Evolutionary conservation across 148 eudicot species (phyloP).

Genomic region (Heliamphora exappendiculata): DNA sequence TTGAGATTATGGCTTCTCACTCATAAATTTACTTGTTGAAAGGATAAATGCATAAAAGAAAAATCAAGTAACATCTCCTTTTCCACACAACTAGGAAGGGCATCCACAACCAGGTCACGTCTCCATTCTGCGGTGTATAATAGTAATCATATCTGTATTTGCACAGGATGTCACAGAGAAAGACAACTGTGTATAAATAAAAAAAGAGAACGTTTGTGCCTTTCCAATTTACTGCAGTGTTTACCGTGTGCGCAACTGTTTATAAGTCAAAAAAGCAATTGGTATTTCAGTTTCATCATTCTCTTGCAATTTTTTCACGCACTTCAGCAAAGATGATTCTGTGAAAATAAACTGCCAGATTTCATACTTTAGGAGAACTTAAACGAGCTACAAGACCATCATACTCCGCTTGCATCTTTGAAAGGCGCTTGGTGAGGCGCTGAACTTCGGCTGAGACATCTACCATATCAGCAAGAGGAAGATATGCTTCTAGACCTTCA

Average conservation of each 20-base stretch:
- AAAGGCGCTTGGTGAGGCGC: slow-evolving; percentile 78
- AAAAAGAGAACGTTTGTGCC: not conserved
- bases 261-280: not conserved
- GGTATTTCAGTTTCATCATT: not conserved
- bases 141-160: not conserved
- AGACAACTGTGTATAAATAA: not conserved
- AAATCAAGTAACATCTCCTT: not conserved
- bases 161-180: not conserved
- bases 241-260: not conserved
- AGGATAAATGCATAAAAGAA: not conserved
- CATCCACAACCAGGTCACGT: not conserved
- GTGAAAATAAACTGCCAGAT: not conserved
- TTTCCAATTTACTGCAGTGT: not conserved
- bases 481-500: slow-evolving; percentile 97
- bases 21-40: not conserved
- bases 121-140: not conserved
- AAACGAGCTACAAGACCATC: slow-evolving; percentile 69
- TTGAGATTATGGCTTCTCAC: not conserved
- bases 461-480: slow-evolving; percentile 94
- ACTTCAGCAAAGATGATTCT: not conserved
- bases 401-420: slow-evolving; percentile 85
- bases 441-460: slow-evolving; percentile 85
- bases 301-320: not conserved
- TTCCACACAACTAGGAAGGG: not conserved
- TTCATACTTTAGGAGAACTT: slow-evolving; percentile 60